phyloP scores from a whole-genome alignment of 495 filamentous ascomycete species.

The Cairneyella variabilis region DNA sequence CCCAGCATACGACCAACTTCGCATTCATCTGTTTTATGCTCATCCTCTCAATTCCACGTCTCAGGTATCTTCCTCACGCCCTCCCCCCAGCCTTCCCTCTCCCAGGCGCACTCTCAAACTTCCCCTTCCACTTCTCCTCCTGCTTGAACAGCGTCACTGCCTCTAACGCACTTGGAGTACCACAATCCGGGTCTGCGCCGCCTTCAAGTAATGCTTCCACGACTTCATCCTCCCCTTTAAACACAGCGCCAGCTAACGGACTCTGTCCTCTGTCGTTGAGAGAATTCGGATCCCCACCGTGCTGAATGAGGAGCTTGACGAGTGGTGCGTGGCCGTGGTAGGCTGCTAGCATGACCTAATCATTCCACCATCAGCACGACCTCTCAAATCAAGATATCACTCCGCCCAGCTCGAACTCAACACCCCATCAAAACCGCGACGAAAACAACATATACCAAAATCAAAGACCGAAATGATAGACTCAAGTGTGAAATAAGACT shows the following conservation, averaged over 20 bases:
- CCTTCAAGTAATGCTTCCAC: constrained; percentile 44
- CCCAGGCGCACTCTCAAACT: constrained; percentile 41
- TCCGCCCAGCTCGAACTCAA: not conserved
- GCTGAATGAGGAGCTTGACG: constrained; percentile 43
- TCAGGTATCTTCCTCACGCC: no score
- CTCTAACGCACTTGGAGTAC: constrained; percentile 42
- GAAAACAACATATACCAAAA: not conserved
- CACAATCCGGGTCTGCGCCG: constrained; percentile 47
- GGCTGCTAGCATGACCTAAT: constrained; percentile 52
- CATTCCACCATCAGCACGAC: not conserved
- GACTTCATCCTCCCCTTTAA: constrained; percentile 48
- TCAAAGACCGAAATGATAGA: no score
- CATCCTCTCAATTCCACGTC: no score
- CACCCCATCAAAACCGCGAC: not conserved
- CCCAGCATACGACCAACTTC: no score
- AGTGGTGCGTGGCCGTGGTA: constrained; percentile 51
- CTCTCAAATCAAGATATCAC: not conserved
- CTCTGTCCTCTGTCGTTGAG: constrained; percentile 52
- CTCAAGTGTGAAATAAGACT: no score
- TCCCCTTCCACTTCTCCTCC: constrained; percentile 43
- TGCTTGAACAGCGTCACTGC: constrained; percentile 48
- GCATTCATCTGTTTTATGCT: no score
- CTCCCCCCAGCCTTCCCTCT: constrained; percentile 31
- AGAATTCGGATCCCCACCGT: constrained; percentile 49
- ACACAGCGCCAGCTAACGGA: constrained; percentile 51